A percentile compares a stretch with the other conserved stretches of the same genome.
Conservation (phyloP, 805 yeast genomes). For the Ascoidea tarda region DNA sequence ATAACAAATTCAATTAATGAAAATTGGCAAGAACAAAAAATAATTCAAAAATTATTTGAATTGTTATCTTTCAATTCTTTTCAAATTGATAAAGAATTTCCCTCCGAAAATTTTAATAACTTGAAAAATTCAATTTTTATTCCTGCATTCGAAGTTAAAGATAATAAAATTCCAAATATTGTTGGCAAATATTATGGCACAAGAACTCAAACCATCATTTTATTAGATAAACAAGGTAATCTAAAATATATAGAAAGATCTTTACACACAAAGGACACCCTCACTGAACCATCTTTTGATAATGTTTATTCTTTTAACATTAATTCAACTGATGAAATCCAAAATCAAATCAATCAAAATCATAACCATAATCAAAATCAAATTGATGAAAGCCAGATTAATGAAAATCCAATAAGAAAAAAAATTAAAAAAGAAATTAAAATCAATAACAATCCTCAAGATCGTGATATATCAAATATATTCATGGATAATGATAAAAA, state of each 20-base stretch:
- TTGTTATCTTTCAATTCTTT: constrained; percentile 35
- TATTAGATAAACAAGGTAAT: constrained; percentile 36
- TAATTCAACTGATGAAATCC: constrained; percentile 7
- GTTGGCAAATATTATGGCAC: constrained; percentile 68
- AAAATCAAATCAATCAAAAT: neutral
- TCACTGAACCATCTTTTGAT: constrained; percentile 1
- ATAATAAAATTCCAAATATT: constrained; percentile 13
- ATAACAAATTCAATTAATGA: constrained; percentile 14
- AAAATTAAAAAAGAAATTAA: constrained; percentile 4
- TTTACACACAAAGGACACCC: constrained; percentile 21
- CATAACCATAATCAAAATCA: neutral
- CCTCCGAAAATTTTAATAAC: constrained; percentile 19
- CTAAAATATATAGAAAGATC: constrained; percentile 51
- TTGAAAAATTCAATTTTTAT: constrained; percentile 52
- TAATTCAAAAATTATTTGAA: constrained; percentile 38
- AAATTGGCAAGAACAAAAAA: constrained; percentile 12
- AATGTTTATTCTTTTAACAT: constrained; percentile 7
- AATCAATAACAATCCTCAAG: neutral
- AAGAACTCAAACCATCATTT: constrained; percentile 68
- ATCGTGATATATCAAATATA: neutral
- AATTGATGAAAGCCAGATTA: neutral
- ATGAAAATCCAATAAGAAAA: too few relatives aligned
- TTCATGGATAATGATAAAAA: neutral
- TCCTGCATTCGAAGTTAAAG: constrained; percentile 40
- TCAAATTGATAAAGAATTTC: constrained; percentile 11